These are phyloP conservation scores for Trichomonas vaginalis DNA, from an alignment of 208 protist species.

Conservation along the genomic window DNA sequence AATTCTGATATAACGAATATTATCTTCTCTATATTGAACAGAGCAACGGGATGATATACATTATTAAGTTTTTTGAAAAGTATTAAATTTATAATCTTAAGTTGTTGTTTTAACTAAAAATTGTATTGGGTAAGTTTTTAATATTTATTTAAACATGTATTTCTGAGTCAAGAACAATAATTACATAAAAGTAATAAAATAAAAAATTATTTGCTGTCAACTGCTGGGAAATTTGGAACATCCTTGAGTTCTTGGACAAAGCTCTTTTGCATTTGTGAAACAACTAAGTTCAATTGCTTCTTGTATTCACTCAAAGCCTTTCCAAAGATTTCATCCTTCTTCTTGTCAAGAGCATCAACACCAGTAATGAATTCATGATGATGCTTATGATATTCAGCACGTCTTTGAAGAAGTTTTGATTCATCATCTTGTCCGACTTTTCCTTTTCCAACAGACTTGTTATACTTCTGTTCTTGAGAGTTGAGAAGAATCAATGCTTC, in stretches of 20 bases:
- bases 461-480: neutral
- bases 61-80: no score
- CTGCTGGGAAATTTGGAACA: neutral
- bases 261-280: neutral
- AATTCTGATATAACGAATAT: no score
- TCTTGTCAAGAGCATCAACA: neutral
- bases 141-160: no score
- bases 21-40: no score
- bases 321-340: neutral
- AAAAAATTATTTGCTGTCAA: neutral
- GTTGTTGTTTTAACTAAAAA: no score
- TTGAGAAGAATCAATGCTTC: neutral
- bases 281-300: neutral
- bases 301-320: neutral
- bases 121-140: no score
- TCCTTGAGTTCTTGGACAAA: neutral
- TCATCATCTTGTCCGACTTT: neutral
- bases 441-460: neutral
- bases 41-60: no score
- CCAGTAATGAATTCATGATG: neutral
- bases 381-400: neutral
- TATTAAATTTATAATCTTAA: no score
- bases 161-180: no score
- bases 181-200: no score
- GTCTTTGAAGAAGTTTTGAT: neutral